Base-by-base conservation (phyloP, 805 yeast species). In the Isabelozyma heimii region DNA sequence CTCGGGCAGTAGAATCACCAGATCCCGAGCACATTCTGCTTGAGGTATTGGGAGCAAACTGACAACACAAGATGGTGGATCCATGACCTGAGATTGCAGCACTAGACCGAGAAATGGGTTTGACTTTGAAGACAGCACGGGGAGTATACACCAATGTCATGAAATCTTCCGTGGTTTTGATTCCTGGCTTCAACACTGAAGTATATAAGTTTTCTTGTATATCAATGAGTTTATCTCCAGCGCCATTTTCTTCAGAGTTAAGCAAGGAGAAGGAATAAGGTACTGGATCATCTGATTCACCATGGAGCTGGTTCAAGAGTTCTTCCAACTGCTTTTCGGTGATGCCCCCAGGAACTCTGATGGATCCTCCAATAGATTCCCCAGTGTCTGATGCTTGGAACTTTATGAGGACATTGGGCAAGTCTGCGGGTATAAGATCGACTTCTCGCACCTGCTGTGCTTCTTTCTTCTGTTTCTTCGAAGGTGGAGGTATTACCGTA, bases 51-150 rank as follows among this genome's bases (percentile, higher is more conserved):
- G 99, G 99, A 1, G 99, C 95, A 77, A 94, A 94, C 53, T 88
- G 91, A 40, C 94, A 87, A 51, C 97, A 89, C 54, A 94, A 73
- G 52, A 94, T 89, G 0, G 98, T 94, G 2, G 96, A 82, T 1
- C 97, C 97, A 64, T 94, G 99, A 5, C 99, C 99, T 1, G 96
- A 82, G 47, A 94, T 92, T 0, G 97, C 91, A 9, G 96, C 91
- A 4, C 91, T 85, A 2, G 96, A 84, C 60, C 98, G 76, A 0
- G 97, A 90, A 13, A 94, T 89, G 3, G 97, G 90, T 55, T 81
- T 84, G 10, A 94, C 99, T 59, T 89, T 89, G 77, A 94, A 94
- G 2, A 94, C 86, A 0, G 99, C 97, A 54, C 96, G 80, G 38
- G 99, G 99, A 0, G 97, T 91, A 64, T 87, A 94, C 5, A 91